These are phyloP conservation scores for Teunomyces gatunensis DNA, from an alignment of 805 yeast genomes.

Conservation along the genomic window DNA sequence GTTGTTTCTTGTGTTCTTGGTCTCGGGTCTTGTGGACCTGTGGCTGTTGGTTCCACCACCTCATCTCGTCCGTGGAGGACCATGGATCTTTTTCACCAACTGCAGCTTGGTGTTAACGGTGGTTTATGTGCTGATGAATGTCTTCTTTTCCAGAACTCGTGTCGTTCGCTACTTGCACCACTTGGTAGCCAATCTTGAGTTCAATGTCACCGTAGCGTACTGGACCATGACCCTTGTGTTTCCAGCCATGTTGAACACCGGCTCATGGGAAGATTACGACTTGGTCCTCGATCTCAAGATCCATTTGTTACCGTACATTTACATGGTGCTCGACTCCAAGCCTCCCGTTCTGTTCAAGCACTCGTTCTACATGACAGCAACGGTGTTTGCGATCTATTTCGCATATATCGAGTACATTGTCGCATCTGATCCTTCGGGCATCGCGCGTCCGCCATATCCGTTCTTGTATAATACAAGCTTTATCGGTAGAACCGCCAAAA, in stretches of 20 bases:
- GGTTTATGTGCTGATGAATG: constrained; percentile 3
- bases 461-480: constrained; percentile 9
- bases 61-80: constrained; percentile 19
- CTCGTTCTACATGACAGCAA: background rate
- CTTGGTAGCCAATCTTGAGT: constrained; percentile 18
- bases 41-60: constrained; percentile 17
- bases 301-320: constrained; percentile 25
- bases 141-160: background rate
- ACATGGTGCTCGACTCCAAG: constrained; percentile 11
- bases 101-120: constrained; percentile 12
- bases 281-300: constrained; percentile 19
- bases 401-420: constrained; percentile 13
- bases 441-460: constrained; percentile 18
- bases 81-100: constrained; percentile 25
- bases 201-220: constrained; percentile 20
- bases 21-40: constrained; percentile 13
- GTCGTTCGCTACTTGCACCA: constrained; percentile 6
- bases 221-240: constrained; percentile 19
- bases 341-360: background rate
- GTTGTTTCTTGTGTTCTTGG: constrained; percentile 3
- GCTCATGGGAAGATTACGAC: constrained; percentile 15
- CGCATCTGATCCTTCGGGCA: constrained; percentile 3
- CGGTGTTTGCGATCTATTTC: constrained; percentile 14
- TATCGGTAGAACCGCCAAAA: constrained; percentile 9
- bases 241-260: constrained; percentile 14